Percentiles rank a stretch among this genome's conserved stretches.
Conservation (phyloP, 306 rosid genomes). For the Vicia villosa region DNA sequence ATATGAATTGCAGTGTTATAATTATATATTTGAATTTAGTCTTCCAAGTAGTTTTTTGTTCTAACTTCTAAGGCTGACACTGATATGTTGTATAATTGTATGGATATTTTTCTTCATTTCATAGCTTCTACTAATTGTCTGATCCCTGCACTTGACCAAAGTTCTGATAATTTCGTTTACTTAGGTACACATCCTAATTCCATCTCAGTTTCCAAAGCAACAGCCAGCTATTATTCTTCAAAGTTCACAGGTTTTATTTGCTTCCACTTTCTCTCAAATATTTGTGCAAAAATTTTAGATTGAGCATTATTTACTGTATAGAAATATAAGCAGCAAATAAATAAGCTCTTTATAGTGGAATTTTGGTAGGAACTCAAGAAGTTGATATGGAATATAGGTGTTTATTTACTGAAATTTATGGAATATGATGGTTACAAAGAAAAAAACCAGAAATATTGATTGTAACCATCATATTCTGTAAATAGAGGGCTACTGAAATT, state of each 20-base stretch:
- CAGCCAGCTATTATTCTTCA: constrained; percentile 82
- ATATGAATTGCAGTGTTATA: background rate
- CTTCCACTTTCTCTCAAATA: constrained; percentile 11
- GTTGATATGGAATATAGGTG: background rate
- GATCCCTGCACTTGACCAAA: constrained; percentile 7
- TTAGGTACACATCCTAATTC: constrained; percentile 70
- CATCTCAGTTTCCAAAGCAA: constrained; percentile 93
- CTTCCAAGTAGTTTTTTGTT: constrained; percentile 36
- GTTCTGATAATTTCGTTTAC: constrained; percentile 36
- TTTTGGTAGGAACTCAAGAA: background rate
- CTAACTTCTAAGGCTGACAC: constrained; percentile 11
- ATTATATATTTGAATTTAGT: constrained; percentile 38
- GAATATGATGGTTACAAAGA: background rate
- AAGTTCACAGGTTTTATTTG: constrained; percentile 80
- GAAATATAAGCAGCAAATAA: background rate
- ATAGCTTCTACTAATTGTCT: constrained; percentile 9
- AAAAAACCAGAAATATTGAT: background rate
- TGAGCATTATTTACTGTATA: constrained; percentile 1
- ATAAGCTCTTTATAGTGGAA: background rate
- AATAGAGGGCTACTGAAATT: too few species aligned
- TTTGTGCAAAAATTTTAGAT: background rate
- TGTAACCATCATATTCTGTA: too few species aligned
- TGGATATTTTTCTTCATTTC: constrained; percentile 3
- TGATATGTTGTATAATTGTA: constrained; percentile 30
- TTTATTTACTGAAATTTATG: background rate